A percentile compares a stretch with the other conserved stretches of the same genome.
phyloP scores from a whole-genome alignment of 2,329 filamentous ascomycete genomes.

The Colletotrichum theobromicola region DNA sequence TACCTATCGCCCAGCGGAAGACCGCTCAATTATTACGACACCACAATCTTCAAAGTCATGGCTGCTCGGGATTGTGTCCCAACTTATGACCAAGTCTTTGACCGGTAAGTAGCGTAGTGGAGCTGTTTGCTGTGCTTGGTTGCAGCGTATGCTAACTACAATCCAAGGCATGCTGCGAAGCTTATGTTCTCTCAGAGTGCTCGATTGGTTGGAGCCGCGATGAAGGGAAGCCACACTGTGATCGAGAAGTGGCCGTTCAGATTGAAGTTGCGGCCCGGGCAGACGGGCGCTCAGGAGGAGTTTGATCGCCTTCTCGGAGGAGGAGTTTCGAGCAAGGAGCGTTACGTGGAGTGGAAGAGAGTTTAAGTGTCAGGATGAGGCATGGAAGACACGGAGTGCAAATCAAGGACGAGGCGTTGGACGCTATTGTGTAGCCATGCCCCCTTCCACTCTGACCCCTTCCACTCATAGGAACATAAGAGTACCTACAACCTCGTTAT shows the following conservation, averaged over 20 bases:
- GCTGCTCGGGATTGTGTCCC: not conserved
- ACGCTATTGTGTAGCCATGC: no score
- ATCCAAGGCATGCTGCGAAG: conserved; percentile 7
- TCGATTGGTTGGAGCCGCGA: conserved; percentile 4
- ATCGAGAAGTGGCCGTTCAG: conserved; percentile 36
- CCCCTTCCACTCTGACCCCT: no score
- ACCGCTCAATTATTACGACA: not conserved
- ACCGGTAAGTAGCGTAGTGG: conserved; percentile 1
- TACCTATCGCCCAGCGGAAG: not conserved
- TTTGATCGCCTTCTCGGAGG: conserved; percentile 30
- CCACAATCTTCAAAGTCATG: not conserved
- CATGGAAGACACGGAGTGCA: no score
- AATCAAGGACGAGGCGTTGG: no score
- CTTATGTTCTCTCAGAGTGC: conserved; percentile 3
- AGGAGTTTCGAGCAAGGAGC: conserved; percentile 23
- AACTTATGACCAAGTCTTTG: conserved; percentile 11
- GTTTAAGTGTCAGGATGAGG: not conserved
- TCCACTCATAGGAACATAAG: no score
- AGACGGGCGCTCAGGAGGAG: conserved; percentile 31
- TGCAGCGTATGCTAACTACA: not conserved
- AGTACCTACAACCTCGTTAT: no score
- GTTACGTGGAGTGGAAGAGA: conserved; percentile 38
- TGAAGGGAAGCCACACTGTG: conserved; percentile 34
- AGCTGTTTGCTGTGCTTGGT: no score
- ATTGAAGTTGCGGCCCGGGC: conserved; percentile 25